phyloP scores from a whole-genome alignment of 805 yeast species.

The Yarrowia sp. region DNA sequence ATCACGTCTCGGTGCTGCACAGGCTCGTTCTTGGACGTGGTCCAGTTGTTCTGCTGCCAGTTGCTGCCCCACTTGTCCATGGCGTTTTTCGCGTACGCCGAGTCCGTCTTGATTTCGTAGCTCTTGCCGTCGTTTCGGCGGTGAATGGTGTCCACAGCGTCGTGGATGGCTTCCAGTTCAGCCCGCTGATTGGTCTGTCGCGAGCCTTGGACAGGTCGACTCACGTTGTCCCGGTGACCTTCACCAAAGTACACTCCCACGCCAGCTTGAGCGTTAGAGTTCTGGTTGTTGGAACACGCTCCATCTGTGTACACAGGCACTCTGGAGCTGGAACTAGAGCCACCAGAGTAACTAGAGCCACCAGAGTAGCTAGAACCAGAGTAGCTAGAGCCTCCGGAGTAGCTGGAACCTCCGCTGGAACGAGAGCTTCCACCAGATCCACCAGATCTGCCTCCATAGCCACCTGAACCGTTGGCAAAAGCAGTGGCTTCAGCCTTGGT shows the following conservation, averaged over 20 bases:
- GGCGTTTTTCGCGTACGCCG: not conserved
- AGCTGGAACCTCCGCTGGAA: not conserved
- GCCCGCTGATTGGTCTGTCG: conserved; percentile 2
- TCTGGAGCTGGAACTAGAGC: not conserved
- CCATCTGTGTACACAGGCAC: conserved; percentile 13
- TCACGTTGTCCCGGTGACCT: not conserved
- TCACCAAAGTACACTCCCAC: not conserved
- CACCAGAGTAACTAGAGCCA: not conserved
- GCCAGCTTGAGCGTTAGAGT: not conserved
- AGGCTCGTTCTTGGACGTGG: not conserved
- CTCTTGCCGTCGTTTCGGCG: not conserved
- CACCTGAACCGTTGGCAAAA: too few species aligned
- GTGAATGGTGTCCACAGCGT: not conserved
- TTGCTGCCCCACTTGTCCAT: not conserved
- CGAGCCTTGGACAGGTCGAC: not conserved
- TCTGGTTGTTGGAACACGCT: not conserved
- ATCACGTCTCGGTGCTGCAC: not conserved
- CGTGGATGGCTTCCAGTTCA: not conserved
- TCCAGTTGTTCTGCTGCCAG: not conserved
- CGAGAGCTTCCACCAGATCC: too few species aligned
- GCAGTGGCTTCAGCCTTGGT: not conserved
- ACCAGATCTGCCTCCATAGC: too few species aligned
- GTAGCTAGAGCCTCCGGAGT: not conserved
- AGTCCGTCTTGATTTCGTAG: not conserved
- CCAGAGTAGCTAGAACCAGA: not conserved